phyloP scores from a whole-genome alignment of 2,329 filamentous ascomycete species.

The Penicillium decumbens region DNA sequence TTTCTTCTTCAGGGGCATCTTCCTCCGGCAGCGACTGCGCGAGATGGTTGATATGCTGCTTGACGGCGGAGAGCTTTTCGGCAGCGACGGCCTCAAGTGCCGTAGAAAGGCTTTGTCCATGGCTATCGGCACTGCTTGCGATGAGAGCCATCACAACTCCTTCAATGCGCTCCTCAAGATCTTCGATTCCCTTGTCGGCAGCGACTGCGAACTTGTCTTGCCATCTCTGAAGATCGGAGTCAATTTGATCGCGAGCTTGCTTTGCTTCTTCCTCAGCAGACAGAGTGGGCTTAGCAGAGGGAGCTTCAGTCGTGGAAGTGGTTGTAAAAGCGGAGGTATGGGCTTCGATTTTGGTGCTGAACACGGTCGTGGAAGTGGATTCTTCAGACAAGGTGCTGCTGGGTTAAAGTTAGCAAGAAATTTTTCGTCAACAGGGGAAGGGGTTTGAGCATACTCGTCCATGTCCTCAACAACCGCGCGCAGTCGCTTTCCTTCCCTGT shows the following conservation, averaged over 20 bases:
- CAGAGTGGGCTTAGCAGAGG: conserved; percentile 31
- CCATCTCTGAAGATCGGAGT: conserved; percentile 76
- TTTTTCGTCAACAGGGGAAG: neutral
- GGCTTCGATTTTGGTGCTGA: conserved; percentile 14
- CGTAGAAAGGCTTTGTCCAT: conserved; percentile 51
- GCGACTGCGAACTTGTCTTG: conserved; percentile 82
- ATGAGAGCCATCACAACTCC: conserved; percentile 70
- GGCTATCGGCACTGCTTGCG: conserved; percentile 55
- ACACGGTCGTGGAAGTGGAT: conserved; percentile 22
- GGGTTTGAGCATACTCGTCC: conserved; percentile 39
- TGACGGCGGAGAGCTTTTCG: conserved; percentile 61
- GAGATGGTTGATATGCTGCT: conserved; percentile 58
- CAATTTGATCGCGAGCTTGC: conserved; percentile 59
- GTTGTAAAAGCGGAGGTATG: conserved; percentile 18
- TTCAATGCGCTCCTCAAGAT: conserved; percentile 58
- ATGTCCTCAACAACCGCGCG: conserved; percentile 55
- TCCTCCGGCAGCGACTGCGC: conserved; percentile 55
- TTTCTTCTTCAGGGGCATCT: conserved; percentile 50
- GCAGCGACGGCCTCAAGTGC: conserved; percentile 65
- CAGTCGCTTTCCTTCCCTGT: conserved; percentile 57
- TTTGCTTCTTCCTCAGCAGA: conserved; percentile 44
- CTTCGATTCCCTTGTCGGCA: conserved; percentile 74
- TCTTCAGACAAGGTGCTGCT: conserved; percentile 20
- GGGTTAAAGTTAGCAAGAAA: conserved; percentile 7
- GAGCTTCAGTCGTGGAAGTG: conserved; percentile 26